phyloP scores from a whole-genome alignment of 2,329 filamentous ascomycete species.

The Talaromyces atroroseus region DNA sequence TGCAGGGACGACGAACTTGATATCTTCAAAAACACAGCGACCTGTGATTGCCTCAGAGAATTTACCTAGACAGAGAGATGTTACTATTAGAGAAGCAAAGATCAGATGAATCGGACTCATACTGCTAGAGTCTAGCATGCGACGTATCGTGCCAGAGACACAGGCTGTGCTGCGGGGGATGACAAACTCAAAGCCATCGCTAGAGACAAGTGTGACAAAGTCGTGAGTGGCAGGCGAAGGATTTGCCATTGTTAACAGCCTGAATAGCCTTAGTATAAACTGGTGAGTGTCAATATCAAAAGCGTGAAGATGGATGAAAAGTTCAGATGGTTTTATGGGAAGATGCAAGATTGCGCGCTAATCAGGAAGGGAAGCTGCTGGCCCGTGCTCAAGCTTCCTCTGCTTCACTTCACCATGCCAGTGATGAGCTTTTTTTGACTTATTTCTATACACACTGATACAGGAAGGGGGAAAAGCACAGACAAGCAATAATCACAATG shows the following conservation, averaged over 20 bases:
- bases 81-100: neutral
- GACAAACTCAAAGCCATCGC: slow-evolving; percentile 61
- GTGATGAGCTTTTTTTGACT: neutral
- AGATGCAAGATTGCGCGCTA: neutral
- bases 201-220: slow-evolving; percentile 60
- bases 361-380: slow-evolving; percentile 12
- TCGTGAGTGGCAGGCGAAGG: slow-evolving; percentile 30
- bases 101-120: slow-evolving; percentile 22
- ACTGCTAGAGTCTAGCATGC: slow-evolving; percentile 61
- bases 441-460: neutral
- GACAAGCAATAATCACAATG: neutral
- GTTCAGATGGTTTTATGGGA: neutral
- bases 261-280: too few relatives aligned
- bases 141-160: slow-evolving; percentile 56
- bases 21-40: slow-evolving; percentile 54
- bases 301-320: neutral
- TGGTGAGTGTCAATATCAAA: neutral
- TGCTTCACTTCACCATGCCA: neutral
- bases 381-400: slow-evolving; percentile 25
- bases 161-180: slow-evolving; percentile 56
- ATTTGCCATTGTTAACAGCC: neutral
- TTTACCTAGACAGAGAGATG: slow-evolving; percentile 40
- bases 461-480: neutral
- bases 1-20: slow-evolving; percentile 43
- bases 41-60: slow-evolving; percentile 58